Conservation (phyloP, 1,284 basidiomycete genomes). For the Rhodotorula sp. region DNA sequence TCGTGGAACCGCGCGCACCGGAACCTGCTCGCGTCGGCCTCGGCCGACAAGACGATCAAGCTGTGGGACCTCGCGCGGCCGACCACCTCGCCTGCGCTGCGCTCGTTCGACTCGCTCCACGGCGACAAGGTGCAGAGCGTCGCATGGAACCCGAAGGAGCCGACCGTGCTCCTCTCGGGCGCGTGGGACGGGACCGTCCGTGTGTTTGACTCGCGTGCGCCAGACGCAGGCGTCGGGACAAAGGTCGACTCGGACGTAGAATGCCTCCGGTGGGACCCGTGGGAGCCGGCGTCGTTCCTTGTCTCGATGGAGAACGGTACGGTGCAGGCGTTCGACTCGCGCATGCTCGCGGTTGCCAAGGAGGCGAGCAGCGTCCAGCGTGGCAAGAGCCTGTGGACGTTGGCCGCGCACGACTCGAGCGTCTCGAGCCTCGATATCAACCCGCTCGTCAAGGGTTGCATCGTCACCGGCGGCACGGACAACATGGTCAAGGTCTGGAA, state of each 20-base stretch:
- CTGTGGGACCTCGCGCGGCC: conserved; percentile 87
- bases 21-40: conserved; percentile 87
- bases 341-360: conserved; percentile 69
- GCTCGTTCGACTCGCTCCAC: conserved; percentile 79
- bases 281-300: conserved; percentile 82
- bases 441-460: conserved; percentile 83
- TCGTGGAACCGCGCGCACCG: conserved; percentile 90
- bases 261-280: conserved; percentile 92
- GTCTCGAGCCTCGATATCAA: conserved; percentile 90
- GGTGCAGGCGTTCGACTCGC: conserved; percentile 86
- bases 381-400: conserved; percentile 70
- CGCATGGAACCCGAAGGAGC: conserved; percentile 87
- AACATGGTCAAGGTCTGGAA: conserved; percentile 92
- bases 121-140: conserved; percentile 97
- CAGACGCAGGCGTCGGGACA: conserved; percentile 64
- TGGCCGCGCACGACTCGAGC: conserved; percentile 93
- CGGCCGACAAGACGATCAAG: conserved; percentile 94
- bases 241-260: conserved; percentile 80
- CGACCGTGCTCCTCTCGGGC: conserved; percentile 85
- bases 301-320: conserved; percentile 92
- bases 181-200: conserved; percentile 91
- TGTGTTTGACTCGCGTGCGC: conserved; percentile 87
- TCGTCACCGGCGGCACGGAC: conserved; percentile 91
- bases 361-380: conserved; percentile 28
- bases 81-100: conserved; percentile 61